Conservation (phyloP, 441 rosid genomes). For the Corymbia citriodora region DNA sequence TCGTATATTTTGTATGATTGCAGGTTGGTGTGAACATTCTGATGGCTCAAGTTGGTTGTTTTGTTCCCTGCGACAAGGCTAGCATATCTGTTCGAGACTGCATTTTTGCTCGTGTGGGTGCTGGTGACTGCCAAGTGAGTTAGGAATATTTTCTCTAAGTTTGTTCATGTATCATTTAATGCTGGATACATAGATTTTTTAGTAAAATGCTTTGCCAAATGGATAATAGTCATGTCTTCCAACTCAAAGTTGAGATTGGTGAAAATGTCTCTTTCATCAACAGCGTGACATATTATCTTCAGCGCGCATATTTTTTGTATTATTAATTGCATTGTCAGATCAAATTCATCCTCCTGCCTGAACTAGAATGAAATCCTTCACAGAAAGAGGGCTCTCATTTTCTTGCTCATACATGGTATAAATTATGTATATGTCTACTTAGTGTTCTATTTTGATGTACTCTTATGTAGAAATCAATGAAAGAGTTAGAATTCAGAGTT, state of each 20-base stretch:
- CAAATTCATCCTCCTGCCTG: neutral
- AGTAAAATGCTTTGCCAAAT: neutral
- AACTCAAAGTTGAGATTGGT: neutral
- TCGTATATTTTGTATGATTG: conserved; percentile 5
- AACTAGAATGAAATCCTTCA: neutral
- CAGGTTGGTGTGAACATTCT: conserved; percentile 93
- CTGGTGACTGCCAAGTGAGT: conserved; percentile 99
- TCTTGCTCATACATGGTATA: neutral
- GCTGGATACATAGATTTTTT: neutral
- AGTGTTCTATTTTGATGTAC: neutral
- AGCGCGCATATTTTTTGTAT: neutral
- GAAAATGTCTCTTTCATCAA: neutral
- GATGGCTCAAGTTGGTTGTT: conserved; percentile 99
- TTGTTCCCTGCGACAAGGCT: conserved; percentile 96
- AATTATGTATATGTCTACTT: neutral
- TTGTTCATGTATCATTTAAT: neutral
- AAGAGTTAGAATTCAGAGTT: neutral
- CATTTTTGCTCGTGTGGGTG: conserved; percentile 98
- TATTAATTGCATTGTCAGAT: neutral
- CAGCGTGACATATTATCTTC: neutral
- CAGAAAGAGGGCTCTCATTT: neutral
- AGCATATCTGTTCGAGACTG: conserved; percentile 90
- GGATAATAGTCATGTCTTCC: neutral
- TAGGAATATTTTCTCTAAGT: neutral
- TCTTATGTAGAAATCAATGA: neutral